Percentiles rank a stretch among this genome's conserved stretches.
Conservation (phyloP, 768 basidiomycete species). For the Piloderma croceum region DNA sequence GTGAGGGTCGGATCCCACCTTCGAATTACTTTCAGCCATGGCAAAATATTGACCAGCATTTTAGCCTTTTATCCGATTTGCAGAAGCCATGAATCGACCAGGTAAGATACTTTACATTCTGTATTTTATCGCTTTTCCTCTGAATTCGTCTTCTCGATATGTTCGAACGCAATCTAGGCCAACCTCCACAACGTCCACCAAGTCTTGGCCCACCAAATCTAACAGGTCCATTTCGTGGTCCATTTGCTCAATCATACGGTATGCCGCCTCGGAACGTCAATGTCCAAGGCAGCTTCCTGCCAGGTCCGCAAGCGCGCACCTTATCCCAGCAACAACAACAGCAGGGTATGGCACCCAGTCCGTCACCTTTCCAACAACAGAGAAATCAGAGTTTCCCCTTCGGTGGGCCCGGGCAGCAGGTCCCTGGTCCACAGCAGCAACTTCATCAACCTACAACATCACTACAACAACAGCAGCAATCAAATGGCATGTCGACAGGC, state of each 20-base stretch:
- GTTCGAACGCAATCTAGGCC: conserved; percentile 43
- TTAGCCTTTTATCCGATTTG: conserved; percentile 21
- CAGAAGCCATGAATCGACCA: conserved; percentile 57
- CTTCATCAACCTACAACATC: conserved; percentile 30
- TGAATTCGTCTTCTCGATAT: conserved; percentile 9
- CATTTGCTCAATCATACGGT: conserved; percentile 44
- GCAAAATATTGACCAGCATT: too few relatives aligned
- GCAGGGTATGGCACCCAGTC: conserved; percentile 51
- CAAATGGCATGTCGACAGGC: conserved; percentile 46
- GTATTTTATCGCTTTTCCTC: background rate
- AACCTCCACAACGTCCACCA: conserved; percentile 78
- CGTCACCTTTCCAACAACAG: conserved; percentile 59
- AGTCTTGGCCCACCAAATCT: conserved; percentile 61
- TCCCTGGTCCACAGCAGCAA: conserved; percentile 41
- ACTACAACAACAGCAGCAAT: conserved; percentile 50
- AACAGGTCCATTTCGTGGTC: conserved; percentile 57
- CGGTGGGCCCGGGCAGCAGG: conserved; percentile 49
- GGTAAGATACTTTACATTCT: conserved; percentile 30
- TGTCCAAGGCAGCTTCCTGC: conserved; percentile 32
- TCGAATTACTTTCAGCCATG: too few relatives aligned
- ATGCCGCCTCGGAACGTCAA: conserved; percentile 58
- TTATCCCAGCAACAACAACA: conserved; percentile 48
- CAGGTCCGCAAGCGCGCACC: too few relatives aligned
- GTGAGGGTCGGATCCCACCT: too few relatives aligned
- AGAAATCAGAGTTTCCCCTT: conserved; percentile 67